Evolutionary conservation across 495 filamentous ascomycete genomes (phyloP).

Genomic region (Tetracladium setigerum): DNA sequence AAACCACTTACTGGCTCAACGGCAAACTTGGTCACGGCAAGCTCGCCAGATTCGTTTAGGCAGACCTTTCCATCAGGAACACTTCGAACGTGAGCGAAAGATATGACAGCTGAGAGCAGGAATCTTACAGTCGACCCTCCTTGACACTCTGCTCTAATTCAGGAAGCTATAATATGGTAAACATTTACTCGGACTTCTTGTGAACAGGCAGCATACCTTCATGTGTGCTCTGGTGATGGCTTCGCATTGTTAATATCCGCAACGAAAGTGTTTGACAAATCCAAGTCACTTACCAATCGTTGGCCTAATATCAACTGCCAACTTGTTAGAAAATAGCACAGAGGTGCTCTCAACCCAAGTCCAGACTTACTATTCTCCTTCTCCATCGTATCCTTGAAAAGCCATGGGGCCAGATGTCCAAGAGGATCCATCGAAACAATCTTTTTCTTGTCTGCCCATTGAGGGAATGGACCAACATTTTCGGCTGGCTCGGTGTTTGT

Average conservation of each 20-base stretch:
- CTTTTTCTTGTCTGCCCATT: constrained; percentile 88
- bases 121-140: constrained; percentile 55
- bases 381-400: constrained; percentile 61
- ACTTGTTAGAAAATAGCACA: background rate
- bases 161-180: constrained; percentile 46
- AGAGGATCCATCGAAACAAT: constrained; percentile 97
- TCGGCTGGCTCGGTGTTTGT: constrained; percentile 91
- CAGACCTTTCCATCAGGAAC: constrained; percentile 88
- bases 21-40: constrained; percentile 93
- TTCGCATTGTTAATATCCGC: constrained; percentile 4
- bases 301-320: constrained; percentile 75
- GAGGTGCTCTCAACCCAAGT: background rate
- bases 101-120: background rate
- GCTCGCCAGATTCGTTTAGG: constrained; percentile 71
- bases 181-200: background rate
- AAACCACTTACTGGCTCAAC: constrained; percentile 65
- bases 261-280: background rate
- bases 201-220: constrained; percentile 41
- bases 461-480: constrained; percentile 76
- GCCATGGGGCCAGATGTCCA: constrained; percentile 82
- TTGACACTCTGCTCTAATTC: constrained; percentile 86
- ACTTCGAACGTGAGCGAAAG: constrained; percentile 22
- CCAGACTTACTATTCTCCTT: constrained; percentile 45
- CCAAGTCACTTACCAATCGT: constrained; percentile 56
- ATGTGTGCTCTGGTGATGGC: constrained; percentile 92